Percentiles rank a stretch among this genome's conserved stretches.
These are phyloP conservation scores for Rhodosporidiobolus odoratus DNA, from an alignment of 768 basidiomycete genomes.

Conservation along the genomic window DNA sequence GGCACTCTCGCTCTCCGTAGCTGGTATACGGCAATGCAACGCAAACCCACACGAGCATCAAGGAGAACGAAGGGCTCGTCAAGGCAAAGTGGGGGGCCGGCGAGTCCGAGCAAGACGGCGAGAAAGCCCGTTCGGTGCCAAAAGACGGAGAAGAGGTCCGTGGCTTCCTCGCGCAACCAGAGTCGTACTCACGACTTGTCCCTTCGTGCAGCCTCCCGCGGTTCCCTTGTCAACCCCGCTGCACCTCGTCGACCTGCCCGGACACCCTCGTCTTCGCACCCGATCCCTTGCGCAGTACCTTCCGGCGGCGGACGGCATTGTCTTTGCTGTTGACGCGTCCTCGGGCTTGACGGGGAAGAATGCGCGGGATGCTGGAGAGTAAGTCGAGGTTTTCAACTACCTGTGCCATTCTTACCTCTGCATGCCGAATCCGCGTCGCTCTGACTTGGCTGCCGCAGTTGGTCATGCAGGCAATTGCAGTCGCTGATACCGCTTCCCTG, in stretches of 20 bases:
- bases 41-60: constrained; percentile 37
- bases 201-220: not conserved
- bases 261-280: constrained; percentile 40
- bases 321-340: constrained; percentile 37
- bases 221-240: constrained; percentile 15
- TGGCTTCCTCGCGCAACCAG: not conserved
- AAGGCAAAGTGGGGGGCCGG: constrained; percentile 16
- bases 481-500: not conserved
- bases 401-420: too few species aligned
- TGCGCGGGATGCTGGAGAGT: constrained; percentile 34
- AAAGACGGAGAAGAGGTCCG: constrained; percentile 8
- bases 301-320: constrained; percentile 34
- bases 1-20: constrained; percentile 8
- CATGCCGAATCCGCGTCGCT: not conserved
- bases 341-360: constrained; percentile 26
- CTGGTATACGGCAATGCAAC: constrained; percentile 36
- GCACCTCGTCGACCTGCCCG: constrained; percentile 41
- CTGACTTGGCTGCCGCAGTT: not conserved
- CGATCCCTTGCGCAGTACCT: constrained; percentile 41
- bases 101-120: not conserved
- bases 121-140: not conserved
- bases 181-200: not conserved
- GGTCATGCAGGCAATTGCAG: too few species aligned
- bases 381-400: not conserved
- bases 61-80: constrained; percentile 37